These are phyloP conservation scores for Besnoitia besnoiti DNA, from an alignment of 169 alveolate species.

Conservation along the genomic window DNA sequence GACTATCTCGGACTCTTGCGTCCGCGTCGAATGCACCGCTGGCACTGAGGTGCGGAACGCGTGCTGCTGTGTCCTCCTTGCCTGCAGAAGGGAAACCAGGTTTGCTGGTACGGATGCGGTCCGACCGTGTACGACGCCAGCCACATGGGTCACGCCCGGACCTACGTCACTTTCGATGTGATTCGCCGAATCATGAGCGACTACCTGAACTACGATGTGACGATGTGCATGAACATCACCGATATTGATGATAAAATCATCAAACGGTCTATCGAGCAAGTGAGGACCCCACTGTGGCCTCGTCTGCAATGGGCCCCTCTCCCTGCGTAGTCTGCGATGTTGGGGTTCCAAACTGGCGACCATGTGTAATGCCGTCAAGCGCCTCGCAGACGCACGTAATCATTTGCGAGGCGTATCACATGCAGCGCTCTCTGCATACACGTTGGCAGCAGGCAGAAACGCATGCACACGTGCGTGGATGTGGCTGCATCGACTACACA, in stretches of 20 bases:
- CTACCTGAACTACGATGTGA: constrained; percentile 95
- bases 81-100: constrained; percentile 24
- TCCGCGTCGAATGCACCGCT: too few species aligned
- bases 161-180: constrained; percentile 95
- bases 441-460: too few species aligned
- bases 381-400: too few species aligned
- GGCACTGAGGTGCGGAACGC: too few species aligned
- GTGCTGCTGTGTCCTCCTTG: too few species aligned
- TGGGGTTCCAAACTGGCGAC: background rate
- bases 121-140: constrained; percentile 98
- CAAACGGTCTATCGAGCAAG: constrained; percentile 76
- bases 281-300: too few species aligned
- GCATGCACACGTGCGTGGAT: too few species aligned
- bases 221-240: constrained; percentile 96
- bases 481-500: too few species aligned
- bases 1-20: too few species aligned
- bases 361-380: background rate
- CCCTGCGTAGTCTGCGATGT: background rate
- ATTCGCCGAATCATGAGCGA: constrained; percentile 93
- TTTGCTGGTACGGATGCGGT: constrained; percentile 79
- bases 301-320: too few species aligned
- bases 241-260: constrained; percentile 99
- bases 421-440: too few species aligned
- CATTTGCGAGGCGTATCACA: too few species aligned
- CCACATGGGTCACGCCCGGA: constrained; percentile 99